phyloP scores from a whole-genome alignment of 345 rosid genomes.

The Corymbia maculata region DNA sequence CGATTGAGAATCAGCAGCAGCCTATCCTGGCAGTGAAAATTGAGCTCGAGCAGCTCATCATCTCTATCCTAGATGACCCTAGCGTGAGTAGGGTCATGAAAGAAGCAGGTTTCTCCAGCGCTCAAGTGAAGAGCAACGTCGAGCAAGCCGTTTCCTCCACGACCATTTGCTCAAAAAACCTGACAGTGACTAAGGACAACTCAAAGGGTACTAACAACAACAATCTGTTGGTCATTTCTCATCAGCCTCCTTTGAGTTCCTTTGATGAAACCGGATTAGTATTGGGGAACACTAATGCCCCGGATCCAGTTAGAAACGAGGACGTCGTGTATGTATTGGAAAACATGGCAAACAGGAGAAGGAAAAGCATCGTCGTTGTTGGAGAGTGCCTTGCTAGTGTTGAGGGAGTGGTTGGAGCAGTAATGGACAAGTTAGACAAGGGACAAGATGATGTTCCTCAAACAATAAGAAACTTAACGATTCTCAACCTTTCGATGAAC shows the following conservation, averaged over 20 bases:
- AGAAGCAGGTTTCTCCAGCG: conserved; percentile 93
- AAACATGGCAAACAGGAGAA: conserved; percentile 30
- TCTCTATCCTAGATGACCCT: conserved; percentile 90
- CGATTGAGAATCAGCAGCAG: conserved; percentile 85
- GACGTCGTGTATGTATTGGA: conserved; percentile 62
- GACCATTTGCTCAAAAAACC: neutral
- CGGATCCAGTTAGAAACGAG: conserved; percentile 34
- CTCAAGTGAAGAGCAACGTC: conserved; percentile 79
- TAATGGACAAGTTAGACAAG: conserved; percentile 48
- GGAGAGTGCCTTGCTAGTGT: conserved; percentile 58
- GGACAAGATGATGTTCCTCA: conserved; percentile 41
- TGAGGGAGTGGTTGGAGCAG: conserved; percentile 47
- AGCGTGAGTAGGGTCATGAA: conserved; percentile 98
- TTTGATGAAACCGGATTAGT: conserved; percentile 1
- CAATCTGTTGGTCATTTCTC: conserved; percentile 10
- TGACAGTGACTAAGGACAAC: neutral
- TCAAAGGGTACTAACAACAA: neutral
- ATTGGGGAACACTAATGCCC: conserved; percentile 1
- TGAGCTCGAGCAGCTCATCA: conserved; percentile 83
- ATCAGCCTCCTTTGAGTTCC: conserved; percentile 3
- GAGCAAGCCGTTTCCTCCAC: conserved; percentile 50
- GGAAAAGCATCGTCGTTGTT: conserved; percentile 47
- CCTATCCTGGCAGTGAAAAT: conserved; percentile 83
- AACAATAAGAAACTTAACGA: conserved; percentile 43
- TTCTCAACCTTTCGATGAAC: conserved; percentile 33